Conservation (phyloP, 306 rosid genomes). For the Malus sieversii region DNA sequence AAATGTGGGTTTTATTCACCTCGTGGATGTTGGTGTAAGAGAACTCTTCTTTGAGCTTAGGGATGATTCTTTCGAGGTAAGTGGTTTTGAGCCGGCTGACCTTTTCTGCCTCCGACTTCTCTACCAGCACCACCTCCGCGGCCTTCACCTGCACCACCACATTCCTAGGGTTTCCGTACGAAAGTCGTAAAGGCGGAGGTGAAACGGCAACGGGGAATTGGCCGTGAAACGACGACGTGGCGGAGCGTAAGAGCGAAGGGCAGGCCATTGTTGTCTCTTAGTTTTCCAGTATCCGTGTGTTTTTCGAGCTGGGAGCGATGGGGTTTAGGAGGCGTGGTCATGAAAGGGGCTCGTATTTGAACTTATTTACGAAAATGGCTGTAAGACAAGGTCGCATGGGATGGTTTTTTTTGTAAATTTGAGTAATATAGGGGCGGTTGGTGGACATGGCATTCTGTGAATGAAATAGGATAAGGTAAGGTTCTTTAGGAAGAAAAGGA, state of each 20-base stretch:
- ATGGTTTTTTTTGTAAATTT: background rate
- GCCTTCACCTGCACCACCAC: slow-evolving; percentile 53
- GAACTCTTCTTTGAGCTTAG: slow-evolving; percentile 82
- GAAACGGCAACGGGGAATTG: slow-evolving; percentile 37
- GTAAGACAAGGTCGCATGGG: rapidly evolving
- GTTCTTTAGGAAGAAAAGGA: background rate
- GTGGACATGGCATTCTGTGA: background rate
- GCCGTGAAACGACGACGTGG: slow-evolving; percentile 55
- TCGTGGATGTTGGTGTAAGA: slow-evolving; percentile 60
- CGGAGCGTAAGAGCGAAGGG: slow-evolving; percentile 57
- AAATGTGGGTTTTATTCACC: slow-evolving; percentile 26
- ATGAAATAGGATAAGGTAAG: slow-evolving; percentile 18
- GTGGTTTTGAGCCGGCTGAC: slow-evolving; percentile 50
- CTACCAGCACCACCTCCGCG: slow-evolving; percentile 54
- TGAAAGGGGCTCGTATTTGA: background rate
- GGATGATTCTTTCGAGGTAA: slow-evolving; percentile 62
- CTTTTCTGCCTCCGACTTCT: slow-evolving; percentile 70
- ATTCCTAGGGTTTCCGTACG: slow-evolving; percentile 25
- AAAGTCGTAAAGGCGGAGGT: slow-evolving; percentile 15
- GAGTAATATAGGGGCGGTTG: background rate
- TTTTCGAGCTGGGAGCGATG: background rate
- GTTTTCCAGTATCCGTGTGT: background rate
- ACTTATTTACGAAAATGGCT: slow-evolving; percentile 17
- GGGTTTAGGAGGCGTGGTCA: background rate
- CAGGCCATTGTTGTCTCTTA: slow-evolving; percentile 40